phyloP scores from a whole-genome alignment of 768 basidiomycete species.

The Phallus indusiatus region DNA sequence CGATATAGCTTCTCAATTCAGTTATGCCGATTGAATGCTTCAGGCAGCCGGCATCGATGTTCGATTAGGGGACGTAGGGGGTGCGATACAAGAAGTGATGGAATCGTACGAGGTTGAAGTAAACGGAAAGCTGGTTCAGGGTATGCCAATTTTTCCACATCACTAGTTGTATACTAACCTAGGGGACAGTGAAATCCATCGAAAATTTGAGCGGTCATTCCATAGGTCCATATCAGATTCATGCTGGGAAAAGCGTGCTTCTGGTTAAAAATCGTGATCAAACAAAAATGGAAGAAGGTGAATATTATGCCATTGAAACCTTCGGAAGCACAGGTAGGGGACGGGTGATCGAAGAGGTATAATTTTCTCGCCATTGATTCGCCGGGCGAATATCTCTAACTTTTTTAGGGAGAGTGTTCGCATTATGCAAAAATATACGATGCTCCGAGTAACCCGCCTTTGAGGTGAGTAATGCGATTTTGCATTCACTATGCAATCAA shows the following conservation, averaged over 20 bases:
- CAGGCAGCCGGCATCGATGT: slow-evolving; percentile 97
- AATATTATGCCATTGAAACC: slow-evolving; percentile 98
- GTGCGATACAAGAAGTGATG: slow-evolving; percentile 95
- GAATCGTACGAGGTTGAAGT: slow-evolving; percentile 96
- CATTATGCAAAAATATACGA: slow-evolving; percentile 77
- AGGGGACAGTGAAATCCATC: slow-evolving; percentile 74
- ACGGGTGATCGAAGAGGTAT: slow-evolving; percentile 71
- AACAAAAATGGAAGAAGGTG: slow-evolving; percentile 98
- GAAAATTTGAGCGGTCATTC: slow-evolving; percentile 92
- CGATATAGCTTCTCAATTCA: neutral
- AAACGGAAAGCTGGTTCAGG: slow-evolving; percentile 72
- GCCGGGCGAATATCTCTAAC: neutral
- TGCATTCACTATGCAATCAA: slow-evolving; percentile 1
- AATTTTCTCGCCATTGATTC: slow-evolving; percentile 11
- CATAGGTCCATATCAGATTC: slow-evolving; percentile 84
- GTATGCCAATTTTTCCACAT: slow-evolving; percentile 26
- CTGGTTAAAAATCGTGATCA: slow-evolving; percentile 85
- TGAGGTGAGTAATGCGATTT: slow-evolving; percentile 44
- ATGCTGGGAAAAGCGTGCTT: slow-evolving; percentile 87
- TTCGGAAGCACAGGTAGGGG: slow-evolving; percentile 97
- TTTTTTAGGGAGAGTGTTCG: slow-evolving; percentile 73
- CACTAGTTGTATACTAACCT: neutral
- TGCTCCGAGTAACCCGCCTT: slow-evolving; percentile 53
- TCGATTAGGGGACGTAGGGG: slow-evolving; percentile 85
- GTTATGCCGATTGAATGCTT: neutral